These are phyloP conservation scores for Aspergillus coremiiformis DNA, from an alignment of 495 filamentous ascomycete species.

Conservation along the genomic window DNA sequence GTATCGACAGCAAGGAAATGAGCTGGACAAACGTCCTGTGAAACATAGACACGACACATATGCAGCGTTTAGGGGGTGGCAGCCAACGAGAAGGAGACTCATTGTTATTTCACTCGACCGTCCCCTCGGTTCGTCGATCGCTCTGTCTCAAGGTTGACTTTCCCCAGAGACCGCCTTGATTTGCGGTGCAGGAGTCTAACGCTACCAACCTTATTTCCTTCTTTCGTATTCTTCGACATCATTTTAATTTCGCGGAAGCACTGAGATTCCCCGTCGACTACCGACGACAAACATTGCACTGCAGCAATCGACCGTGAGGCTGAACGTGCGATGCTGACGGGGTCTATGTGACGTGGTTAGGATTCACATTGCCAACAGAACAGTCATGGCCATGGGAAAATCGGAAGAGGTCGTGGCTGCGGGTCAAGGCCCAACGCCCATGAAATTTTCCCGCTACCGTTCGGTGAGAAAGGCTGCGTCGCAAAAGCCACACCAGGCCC, in stretches of 20 bases:
- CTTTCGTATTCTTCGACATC: neutral
- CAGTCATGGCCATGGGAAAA: slow-evolving; percentile 15
- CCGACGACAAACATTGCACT: neutral
- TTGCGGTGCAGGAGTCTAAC: neutral
- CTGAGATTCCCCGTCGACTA: neutral
- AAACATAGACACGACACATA: neutral
- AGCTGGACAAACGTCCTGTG: neutral
- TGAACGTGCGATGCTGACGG: neutral
- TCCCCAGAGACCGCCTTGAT: neutral
- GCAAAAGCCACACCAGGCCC: slow-evolving; percentile 2
- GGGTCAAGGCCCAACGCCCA: slow-evolving; percentile 11
- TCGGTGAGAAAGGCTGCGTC: slow-evolving; percentile 26
- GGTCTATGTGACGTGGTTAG: neutral
- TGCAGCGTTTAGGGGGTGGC: neutral
- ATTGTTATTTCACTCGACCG: neutral
- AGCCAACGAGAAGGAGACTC: neutral
- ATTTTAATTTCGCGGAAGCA: neutral
- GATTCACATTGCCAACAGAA: neutral
- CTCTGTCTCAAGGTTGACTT: neutral
- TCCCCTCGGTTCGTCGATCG: neutral
- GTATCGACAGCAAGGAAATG: neutral
- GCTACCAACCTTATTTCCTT: neutral
- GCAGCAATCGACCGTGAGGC: neutral
- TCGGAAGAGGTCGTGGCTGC: slow-evolving; percentile 11
- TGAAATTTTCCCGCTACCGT: slow-evolving; percentile 35